Base-by-base conservation (phyloP, 257 asterid species). In the Mitragyna speciosa region DNA sequence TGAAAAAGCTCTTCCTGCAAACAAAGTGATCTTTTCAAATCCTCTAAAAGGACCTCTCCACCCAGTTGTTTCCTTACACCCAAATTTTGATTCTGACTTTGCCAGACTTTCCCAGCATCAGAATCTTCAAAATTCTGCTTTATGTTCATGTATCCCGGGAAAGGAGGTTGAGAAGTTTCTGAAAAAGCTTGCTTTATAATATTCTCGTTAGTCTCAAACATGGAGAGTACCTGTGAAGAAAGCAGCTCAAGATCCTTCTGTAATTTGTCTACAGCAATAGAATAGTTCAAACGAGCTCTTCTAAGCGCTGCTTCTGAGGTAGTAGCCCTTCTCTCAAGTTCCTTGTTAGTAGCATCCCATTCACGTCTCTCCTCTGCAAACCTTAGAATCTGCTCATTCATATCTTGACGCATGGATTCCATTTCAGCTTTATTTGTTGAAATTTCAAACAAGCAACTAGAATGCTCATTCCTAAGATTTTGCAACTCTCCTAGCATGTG, bases 241-340 rank as follows among this genome's bases (percentile, higher is more conserved):
- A 96, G 98, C 70, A 96, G 90, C 86, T 90, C 97, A 58, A 96
- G 98, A 76, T 96, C 99, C 86, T 96, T 94, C 39, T 94, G 99
- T 82, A 96, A 87, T 82, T 92, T 94, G 81, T 92, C 97, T 70
- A 96, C 99, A 16, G 98, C 99, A 69, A 96, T 92, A 16, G 97
- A 88, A 89, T 96, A 94, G 84, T 96, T 96, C 81, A 96, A 84
- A 65, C 98, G 96, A 82, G 97, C 98, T 82, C 98, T 83, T 87
- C 94, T 85, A 33, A 95, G 83, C 3, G 99, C 92, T 76, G 97
- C 95, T 85, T 96, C 98, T 39, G 98, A 92, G 52, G 91, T 85
- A 47, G 88, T 54, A 47, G 94, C 97, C 82, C 96, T 83, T 89
- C 85, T 89, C 85, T 91, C 97, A 31, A 96, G 97, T 85, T 92